Evolutionary conservation across 108 stramenopile genomes (phyloP), one percentile per base, ranked within the genome.

Genomic region (Conticribra guillardii): DNA sequence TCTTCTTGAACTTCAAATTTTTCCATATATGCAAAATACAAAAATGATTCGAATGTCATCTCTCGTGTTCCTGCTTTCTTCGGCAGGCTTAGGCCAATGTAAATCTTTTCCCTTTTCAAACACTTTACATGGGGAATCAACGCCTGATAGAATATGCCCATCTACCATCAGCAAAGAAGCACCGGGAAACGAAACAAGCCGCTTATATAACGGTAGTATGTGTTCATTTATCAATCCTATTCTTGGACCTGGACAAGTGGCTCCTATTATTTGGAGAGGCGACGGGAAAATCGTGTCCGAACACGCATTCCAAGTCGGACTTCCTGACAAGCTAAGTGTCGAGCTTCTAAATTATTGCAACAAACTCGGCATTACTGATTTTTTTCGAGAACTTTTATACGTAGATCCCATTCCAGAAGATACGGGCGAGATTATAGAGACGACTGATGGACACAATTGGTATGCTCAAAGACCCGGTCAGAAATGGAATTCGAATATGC

Each of bases 401-500:
- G 31, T 31, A 23, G 18, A 48, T 0, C 64, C 64, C 24, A 53
- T 73, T 3, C 57, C 65, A 37, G 7, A 46, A 26, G 4, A 19
- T 7, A 44, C 0, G 0, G 63, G 64, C 4, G 47, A 66, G 2
- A 21, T 60, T 17, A 27, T 14, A 46, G 5, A 22, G 5, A 8
- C 30, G 5, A 16, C 23, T 4, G 31, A 22, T 21, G 33, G 37
- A 15, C 18, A 31, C 21, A 31, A 16, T 3, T 55, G 53, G 69
- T 76, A 72, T 19, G 63, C 75, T 24, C 54, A 67, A 49, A 27
- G 66, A 27, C 73, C 73, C 3, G 34, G 45, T 0, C 18, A 62
- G 29, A 34, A 86, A 50, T 86, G 84, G 82, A 22, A 32, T 15
- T 74, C 67, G 8, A 82, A 85, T 48, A 72, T 85, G 68, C 85